Base-by-base conservation (phyloP, 441 rosid genomes). In the Metrosideros polymorpha region DNA sequence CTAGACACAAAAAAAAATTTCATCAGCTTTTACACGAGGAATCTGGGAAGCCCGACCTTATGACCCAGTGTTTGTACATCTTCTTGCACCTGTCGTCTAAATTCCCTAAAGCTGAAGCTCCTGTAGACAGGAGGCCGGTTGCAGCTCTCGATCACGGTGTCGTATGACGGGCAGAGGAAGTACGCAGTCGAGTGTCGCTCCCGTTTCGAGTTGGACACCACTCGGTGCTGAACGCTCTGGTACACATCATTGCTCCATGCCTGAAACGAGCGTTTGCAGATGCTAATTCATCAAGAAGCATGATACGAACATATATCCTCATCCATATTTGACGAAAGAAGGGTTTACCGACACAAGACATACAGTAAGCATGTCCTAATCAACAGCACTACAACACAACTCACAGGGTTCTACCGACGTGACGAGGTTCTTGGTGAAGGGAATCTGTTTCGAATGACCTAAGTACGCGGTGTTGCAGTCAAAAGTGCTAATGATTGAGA, bases 231-330 rank as follows among this genome's bases (percentile, higher is more conserved):
- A 55, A 97, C 98, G 83, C 99, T 97, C 91, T 91, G 96, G 71
- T 97, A 97, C 25, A 90, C 93, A 39, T 85, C 95, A 55, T 95
- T 96, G 92, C 99, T 97, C 98, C 99, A 95, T 4, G 98, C 99
- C 99, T 97, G 88, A 49, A 88, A 51, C 25, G 13, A 50, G 55
- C 59, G 45, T 32, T 13, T 8, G 43, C 12, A 12, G 47, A 83
- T 39, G 39, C 18, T 83, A 24, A 18, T 83, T 51, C 42, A 71
- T 71, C 79, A 35, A 25, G 42, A 71, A 35, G 50, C 43, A 56
- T 7, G n/a, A 6, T 14, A 50, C 5, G 52, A 50, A 50, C 52
- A 50, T 17, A 50, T 47, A 47, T 50, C 52, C 52, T n/a, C n/a
- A n/a, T n/a, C 25, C 77, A 9, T 35, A 18, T 63, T 63, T 43